Evolutionary conservation across 805 yeast species (phyloP).

Genomic region (Saccharomyces jurei): DNA sequence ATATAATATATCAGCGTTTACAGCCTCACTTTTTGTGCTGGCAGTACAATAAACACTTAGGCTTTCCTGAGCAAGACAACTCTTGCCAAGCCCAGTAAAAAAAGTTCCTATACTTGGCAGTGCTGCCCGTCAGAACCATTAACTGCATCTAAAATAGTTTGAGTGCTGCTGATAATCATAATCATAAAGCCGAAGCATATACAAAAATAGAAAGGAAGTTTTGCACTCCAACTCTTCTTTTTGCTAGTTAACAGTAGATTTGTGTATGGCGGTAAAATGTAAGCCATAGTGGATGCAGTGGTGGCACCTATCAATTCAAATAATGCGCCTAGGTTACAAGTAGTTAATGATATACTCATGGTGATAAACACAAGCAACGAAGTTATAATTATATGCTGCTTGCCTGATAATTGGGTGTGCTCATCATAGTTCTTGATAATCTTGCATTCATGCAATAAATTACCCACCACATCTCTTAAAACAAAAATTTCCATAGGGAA

Average conservation of each 20-base stretch:
- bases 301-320: conserved; percentile 88
- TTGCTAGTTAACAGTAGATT: conserved; percentile 53
- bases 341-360: conserved; percentile 66
- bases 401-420: conserved; percentile 29
- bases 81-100: neutral
- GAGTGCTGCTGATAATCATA: conserved; percentile 73
- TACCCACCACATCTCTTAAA: conserved; percentile 76
- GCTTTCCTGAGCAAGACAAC: neutral
- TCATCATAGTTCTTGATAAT: conserved; percentile 33
- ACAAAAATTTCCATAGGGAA: conserved; percentile 88
- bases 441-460: conserved; percentile 20
- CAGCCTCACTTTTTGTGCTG: neutral
- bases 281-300: conserved; percentile 87
- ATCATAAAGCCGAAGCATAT: conserved; percentile 65
- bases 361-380: conserved; percentile 56
- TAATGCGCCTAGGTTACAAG: conserved; percentile 85
- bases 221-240: conserved; percentile 34
- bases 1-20: neutral
- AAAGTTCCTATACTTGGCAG: conserved; percentile 32
- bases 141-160: conserved; percentile 49
- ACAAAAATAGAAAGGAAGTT: conserved; percentile 52
- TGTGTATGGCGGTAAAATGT: conserved; percentile 83
- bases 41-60: neutral
- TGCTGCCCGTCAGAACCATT: conserved; percentile 39
- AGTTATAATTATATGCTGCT: conserved; percentile 57